Evolutionary conservation across 139 green algal species (phyloP).

Genomic region (Chlorella ohadii): DNA sequence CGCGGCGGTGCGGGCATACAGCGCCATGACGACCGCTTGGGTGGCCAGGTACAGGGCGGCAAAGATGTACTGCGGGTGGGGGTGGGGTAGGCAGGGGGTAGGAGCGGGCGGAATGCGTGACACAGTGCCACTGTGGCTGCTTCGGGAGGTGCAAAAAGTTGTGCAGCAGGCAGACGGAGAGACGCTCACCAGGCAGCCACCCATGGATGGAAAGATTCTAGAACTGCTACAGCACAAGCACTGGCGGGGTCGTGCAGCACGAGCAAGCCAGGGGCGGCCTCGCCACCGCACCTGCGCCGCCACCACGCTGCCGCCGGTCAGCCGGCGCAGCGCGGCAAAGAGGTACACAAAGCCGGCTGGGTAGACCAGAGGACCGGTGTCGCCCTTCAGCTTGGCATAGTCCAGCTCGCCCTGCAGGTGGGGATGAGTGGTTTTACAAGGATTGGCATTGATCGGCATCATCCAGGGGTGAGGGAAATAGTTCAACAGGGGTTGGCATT

Average conservation of each 20-base stretch:
- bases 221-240: too few species aligned
- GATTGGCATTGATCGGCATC: too few species aligned
- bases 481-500: too few species aligned
- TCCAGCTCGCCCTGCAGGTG: constrained; percentile 73
- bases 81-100: background rate
- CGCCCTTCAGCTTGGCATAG: constrained; percentile 76
- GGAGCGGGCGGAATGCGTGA: too few species aligned
- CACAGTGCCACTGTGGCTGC: background rate
- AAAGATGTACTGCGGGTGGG: constrained; percentile 62
- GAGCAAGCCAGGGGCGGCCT: too few species aligned
- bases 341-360: constrained; percentile 87
- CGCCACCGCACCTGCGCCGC: constrained; percentile 47
- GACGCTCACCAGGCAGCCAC: too few species aligned
- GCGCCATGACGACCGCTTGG: constrained; percentile 61
- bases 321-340: constrained; percentile 63
- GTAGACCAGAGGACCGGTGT: constrained; percentile 89
- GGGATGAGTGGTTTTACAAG: too few species aligned
- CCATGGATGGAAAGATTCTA: too few species aligned
- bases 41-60: constrained; percentile 75
- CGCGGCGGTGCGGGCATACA: constrained; percentile 60
- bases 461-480: too few species aligned
- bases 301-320: constrained; percentile 65
- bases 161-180: too few species aligned
- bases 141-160: too few species aligned
- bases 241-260: too few species aligned